Conservation (phyloP, 2,329 filamentous ascomycete genomes). For the Ophiocordyceps unilateralis region DNA sequence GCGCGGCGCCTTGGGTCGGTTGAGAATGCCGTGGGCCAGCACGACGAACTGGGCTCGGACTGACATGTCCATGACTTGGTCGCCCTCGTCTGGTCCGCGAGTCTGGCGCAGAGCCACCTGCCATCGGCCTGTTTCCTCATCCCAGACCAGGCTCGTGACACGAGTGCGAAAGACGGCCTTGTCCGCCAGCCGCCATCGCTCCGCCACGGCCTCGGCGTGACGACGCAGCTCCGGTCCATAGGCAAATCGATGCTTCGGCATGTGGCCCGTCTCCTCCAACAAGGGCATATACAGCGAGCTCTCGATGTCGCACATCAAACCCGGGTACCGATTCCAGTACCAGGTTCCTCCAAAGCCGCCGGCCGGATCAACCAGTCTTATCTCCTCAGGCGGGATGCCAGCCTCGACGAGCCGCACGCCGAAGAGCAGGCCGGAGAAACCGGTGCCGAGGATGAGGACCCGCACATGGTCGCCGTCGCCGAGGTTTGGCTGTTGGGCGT, state of each 20-base stretch:
- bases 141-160: conserved; percentile 25
- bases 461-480: conserved; percentile 8
- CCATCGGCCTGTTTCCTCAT: conserved; percentile 17
- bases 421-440: conserved; percentile 16
- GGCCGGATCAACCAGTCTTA: conserved; percentile 23
- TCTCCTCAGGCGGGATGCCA: conserved; percentile 12
- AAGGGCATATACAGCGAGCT: conserved; percentile 41
- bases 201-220: conserved; percentile 23
- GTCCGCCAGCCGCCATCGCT: conserved; percentile 21
- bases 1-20: conserved; percentile 23
- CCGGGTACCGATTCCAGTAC: conserved; percentile 35
- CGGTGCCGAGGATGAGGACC: conserved; percentile 16
- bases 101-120: conserved; percentile 7
- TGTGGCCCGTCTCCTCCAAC: conserved; percentile 41
- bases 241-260: conserved; percentile 33
- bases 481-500: conserved; percentile 8
- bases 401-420: conserved; percentile 10
- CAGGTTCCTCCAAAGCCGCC: conserved; percentile 32
- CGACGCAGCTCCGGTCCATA: conserved; percentile 23
- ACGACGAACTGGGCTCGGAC: conserved; percentile 22
- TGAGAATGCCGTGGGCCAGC: conserved; percentile 20
- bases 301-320: conserved; percentile 39
- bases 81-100: conserved; percentile 7
- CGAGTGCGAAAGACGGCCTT: conserved; percentile 22
- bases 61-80: conserved; percentile 7